Conservation (phyloP, 2,329 filamentous ascomycete species). For the Epichloe aotearoae region DNA sequence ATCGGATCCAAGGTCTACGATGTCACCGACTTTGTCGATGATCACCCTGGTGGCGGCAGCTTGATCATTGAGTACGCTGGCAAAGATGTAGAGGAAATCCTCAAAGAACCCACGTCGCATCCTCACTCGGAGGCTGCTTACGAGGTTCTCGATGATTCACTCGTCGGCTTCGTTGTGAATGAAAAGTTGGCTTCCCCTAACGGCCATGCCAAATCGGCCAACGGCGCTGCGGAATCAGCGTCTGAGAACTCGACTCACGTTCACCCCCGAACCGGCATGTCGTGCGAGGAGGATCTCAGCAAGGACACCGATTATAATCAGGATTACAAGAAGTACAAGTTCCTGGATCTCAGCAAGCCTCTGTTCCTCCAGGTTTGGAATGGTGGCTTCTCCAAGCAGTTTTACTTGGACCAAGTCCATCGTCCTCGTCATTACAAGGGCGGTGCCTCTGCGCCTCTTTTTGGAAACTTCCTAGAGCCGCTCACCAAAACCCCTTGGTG, state of each 20-base stretch:
- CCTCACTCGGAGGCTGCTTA: slow-evolving; percentile 86
- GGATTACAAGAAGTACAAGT: slow-evolving; percentile 87
- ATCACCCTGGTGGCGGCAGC: slow-evolving; percentile 82
- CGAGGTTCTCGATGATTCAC: slow-evolving; percentile 78
- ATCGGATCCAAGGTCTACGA: slow-evolving; percentile 87
- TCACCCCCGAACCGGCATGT: slow-evolving; percentile 70
- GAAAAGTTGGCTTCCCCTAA: slow-evolving; percentile 31
- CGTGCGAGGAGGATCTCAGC: slow-evolving; percentile 71
- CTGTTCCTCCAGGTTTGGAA: slow-evolving; percentile 79
- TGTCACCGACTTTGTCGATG: slow-evolving; percentile 77
- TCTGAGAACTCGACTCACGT: slow-evolving; percentile 21
- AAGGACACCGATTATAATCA: slow-evolving; percentile 63
- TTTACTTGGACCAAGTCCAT: slow-evolving; percentile 93
- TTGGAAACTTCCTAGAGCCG: slow-evolving; percentile 98
- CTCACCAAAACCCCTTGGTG: slow-evolving; percentile 92
- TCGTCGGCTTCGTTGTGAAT: slow-evolving; percentile 66
- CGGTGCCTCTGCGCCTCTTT: slow-evolving; percentile 80
- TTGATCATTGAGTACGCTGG: slow-evolving; percentile 83
- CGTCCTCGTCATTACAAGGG: slow-evolving; percentile 92
- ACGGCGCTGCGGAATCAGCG: slow-evolving; percentile 14
- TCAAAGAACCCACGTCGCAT: slow-evolving; percentile 75
- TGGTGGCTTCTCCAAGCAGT: slow-evolving; percentile 83
- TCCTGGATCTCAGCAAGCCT: slow-evolving; percentile 76
- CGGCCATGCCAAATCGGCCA: slow-evolving; percentile 12
- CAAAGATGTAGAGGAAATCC: slow-evolving; percentile 69